A percentile compares a stretch with the other conserved stretches of the same genome.
phyloP scores from a whole-genome alignment of 1,284 basidiomycete species.

The Mycosarcoma maydis region DNA sequence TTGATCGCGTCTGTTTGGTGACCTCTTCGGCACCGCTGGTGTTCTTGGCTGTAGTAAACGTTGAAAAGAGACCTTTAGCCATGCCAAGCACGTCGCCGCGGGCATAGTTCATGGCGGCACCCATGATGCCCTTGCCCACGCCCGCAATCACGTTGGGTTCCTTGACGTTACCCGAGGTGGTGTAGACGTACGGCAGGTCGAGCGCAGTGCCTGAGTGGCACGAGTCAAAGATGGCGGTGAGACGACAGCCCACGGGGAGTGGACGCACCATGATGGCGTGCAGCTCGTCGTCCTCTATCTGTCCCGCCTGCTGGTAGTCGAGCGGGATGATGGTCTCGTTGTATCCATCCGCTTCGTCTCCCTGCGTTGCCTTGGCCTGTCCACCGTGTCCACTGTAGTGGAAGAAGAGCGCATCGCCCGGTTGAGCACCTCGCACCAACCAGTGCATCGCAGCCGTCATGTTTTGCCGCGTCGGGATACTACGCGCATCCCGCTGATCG shows the following conservation, averaged over 20 bases:
- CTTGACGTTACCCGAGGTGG: constrained; percentile 91
- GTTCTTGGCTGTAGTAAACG: constrained; percentile 68
- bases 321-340: constrained; percentile 67
- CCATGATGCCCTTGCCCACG: constrained; percentile 64
- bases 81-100: constrained; percentile 79
- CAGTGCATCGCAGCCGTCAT: constrained; percentile 67
- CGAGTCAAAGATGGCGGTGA: constrained; percentile 54
- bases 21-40: constrained; percentile 74
- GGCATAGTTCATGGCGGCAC: constrained; percentile 76
- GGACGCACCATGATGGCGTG: constrained; percentile 65
- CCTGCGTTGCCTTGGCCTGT: constrained; percentile 62
- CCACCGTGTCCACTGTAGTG: constrained; percentile 66
- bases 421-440: constrained; percentile 61
- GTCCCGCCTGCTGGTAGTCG: constrained; percentile 62
- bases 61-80: constrained; percentile 67
- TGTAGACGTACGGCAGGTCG: constrained; percentile 72
- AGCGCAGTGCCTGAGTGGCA: constrained; percentile 66
- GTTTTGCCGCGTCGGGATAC: constrained; percentile 65
- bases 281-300: constrained; percentile 67
- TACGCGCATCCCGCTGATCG: constrained; percentile 54
- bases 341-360: constrained; percentile 66
- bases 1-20: constrained; percentile 77
- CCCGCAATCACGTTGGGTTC: constrained; percentile 76
- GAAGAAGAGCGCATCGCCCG: constrained; percentile 67
- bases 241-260: constrained; percentile 52